Evolutionary conservation across 2,329 filamentous ascomycete genomes (phyloP).

Genomic region (Sporothrix schenckii): DNA sequence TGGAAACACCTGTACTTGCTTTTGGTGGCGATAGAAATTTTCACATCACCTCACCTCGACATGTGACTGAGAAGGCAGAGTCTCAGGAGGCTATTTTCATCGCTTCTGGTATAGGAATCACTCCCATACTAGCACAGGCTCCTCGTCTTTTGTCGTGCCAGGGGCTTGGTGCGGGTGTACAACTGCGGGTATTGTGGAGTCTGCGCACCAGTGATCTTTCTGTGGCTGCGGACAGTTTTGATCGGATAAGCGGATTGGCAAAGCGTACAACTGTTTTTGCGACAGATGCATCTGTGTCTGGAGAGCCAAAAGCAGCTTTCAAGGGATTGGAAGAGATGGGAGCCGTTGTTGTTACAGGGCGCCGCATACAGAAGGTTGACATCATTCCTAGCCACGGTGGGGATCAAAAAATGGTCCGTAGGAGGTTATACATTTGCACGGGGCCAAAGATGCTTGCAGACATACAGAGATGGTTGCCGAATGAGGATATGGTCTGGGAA

Average conservation of each 20-base stretch:
- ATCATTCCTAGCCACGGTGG: conserved; percentile 43
- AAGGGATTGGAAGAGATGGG: conserved; percentile 45
- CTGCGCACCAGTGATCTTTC: conserved; percentile 63
- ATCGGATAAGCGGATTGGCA: conserved; percentile 55
- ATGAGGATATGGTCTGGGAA: conserved; percentile 59
- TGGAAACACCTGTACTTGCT: conserved; percentile 70
- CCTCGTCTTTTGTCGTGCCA: conserved; percentile 47
- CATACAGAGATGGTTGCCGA: conserved; percentile 56
- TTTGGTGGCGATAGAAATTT: conserved; percentile 67
- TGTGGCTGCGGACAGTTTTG: conserved; percentile 63
- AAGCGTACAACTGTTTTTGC: conserved; percentile 63
- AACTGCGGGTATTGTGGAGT: conserved; percentile 69
- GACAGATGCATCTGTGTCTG: conserved; percentile 46
- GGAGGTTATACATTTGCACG: conserved; percentile 57
- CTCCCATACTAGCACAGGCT: conserved; percentile 75
- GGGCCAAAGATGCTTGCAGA: conserved; percentile 48
- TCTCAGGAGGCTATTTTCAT: conserved; percentile 61
- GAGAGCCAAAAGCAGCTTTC: conserved; percentile 42
- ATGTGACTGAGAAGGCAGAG: background rate
- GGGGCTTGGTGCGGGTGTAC: conserved; percentile 41
- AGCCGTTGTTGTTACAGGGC: conserved; percentile 40
- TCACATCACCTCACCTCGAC: conserved; percentile 40
- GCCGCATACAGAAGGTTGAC: conserved; percentile 49
- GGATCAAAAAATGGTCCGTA: conserved; percentile 44
- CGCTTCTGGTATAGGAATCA: conserved; percentile 81